Evolutionary conservation across 2,329 filamentous ascomycete genomes (phyloP), one percentile per base, ranked within the genome.

Genomic region (Fusarium sp.): DNA sequence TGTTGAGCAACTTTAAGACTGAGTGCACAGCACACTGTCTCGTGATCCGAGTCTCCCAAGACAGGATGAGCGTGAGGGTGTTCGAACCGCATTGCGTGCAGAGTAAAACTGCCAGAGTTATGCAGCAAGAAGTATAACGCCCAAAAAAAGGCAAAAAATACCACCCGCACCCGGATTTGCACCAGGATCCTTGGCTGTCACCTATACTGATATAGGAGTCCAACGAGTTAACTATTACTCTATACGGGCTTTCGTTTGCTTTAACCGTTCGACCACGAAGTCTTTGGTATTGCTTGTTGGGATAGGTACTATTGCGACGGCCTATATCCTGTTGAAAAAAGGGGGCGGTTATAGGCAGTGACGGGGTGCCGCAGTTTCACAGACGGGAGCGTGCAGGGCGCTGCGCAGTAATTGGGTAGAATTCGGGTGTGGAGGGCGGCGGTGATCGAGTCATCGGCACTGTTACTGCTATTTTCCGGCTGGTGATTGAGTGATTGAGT

Each of bases 201-300:
- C 75, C 75, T 79, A 79, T 69, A 70, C 69, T 63, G 69, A 55
- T 70, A 77, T 80, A 81, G 79, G 80, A 81, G 80, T 77, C 80
- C 78, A 80, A 80, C 79, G 79, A 81, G 79, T 80, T 81, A 60
- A 62, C 80, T 81, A 79, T 80, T 80, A 80, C 79, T 80, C 78
- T 80, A 80, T 80, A 79, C 79, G 79, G 79, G 79, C 67, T 66
- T 69, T 69, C 45, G 36, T 56, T 35, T 44, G 30, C 20, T 54
- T 70, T 76, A 66, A 79, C 76, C 77, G 65, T 55, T 77, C 63
- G 74, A 65, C 75, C 75, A 79, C n/a, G 28, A 54, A 26, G n/a
- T 48, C 26, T 42, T 45, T 22, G 22, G 54, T 45, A n/a, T 41
- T 30, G 41, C 18, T 69, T 77, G 69, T 78, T 75, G 63, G 14